Evolutionary conservation across 768 basidiomycete genomes (phyloP).

Genomic region (Boletus vermiculosoides): DNA sequence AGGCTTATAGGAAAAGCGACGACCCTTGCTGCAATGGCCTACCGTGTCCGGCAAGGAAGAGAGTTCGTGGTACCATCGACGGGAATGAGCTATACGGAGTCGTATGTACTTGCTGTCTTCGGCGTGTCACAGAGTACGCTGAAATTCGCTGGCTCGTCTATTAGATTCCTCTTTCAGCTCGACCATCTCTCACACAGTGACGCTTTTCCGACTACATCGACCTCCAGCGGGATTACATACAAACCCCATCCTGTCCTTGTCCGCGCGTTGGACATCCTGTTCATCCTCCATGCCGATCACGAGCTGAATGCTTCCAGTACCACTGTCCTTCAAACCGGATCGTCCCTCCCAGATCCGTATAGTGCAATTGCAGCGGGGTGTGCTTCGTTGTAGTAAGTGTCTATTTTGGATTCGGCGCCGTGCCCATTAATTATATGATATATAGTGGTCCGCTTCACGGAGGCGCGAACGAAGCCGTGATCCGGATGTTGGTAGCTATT

Average conservation of each 20-base stretch:
- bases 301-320: constrained; percentile 87
- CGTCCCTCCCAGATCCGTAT: constrained; percentile 89
- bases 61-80: constrained; percentile 84
- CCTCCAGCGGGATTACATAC: constrained; percentile 59
- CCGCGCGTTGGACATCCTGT: constrained; percentile 84
- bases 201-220: constrained; percentile 17
- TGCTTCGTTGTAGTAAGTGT: constrained; percentile 82
- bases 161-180: constrained; percentile 86
- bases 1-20: constrained; percentile 86
- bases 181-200: constrained; percentile 58
- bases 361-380: constrained; percentile 86
- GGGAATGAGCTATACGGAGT: constrained; percentile 80
- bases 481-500: constrained; percentile 89
- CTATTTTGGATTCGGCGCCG: neutral
- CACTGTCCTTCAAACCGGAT: constrained; percentile 84
- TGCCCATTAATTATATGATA: neutral
- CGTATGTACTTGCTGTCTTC: constrained; percentile 40
- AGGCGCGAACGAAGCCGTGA: constrained; percentile 92
- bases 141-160: neutral
- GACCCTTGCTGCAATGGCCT: constrained; percentile 93
- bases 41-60: constrained; percentile 87
- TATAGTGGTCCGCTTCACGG: constrained; percentile 43
- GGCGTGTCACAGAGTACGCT: neutral
- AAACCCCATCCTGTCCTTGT: constrained; percentile 80
- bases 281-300: constrained; percentile 88